Conservation (phyloP, 2,329 filamentous ascomycete species). For the Fusarium denticulatum region DNA sequence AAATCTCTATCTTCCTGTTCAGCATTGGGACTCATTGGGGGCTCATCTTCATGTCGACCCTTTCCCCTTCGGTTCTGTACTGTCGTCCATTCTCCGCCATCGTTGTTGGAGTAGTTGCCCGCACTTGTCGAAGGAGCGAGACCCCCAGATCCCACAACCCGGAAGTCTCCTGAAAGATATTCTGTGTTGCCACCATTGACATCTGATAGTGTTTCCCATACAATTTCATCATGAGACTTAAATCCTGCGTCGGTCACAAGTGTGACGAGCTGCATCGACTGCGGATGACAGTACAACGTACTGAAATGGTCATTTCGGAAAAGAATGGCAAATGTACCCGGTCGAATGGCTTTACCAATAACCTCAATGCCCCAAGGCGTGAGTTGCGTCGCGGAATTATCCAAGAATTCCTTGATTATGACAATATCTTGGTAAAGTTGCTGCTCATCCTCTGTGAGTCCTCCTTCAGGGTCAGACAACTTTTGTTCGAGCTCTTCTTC, state of each 20-base stretch:
- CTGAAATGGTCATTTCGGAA: slow-evolving; percentile 99
- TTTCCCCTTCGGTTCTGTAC: slow-evolving; percentile 54
- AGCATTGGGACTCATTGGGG: slow-evolving; percentile 54
- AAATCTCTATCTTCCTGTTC: slow-evolving; percentile 87
- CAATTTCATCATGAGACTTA: slow-evolving; percentile 85
- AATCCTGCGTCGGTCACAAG: slow-evolving; percentile 95
- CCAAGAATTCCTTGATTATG: slow-evolving; percentile 85
- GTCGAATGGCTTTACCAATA: slow-evolving; percentile 74
- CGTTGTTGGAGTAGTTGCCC: slow-evolving; percentile 28
- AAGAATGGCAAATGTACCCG: slow-evolving; percentile 86
- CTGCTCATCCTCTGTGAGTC: slow-evolving; percentile 78
- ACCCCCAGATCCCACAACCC: slow-evolving; percentile 72
- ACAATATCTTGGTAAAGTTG: slow-evolving; percentile 83
- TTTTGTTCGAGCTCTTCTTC: slow-evolving; percentile 91
- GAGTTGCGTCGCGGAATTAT: slow-evolving; percentile 83
- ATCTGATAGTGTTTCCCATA: slow-evolving; percentile 94
- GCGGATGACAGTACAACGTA: slow-evolving; percentile 88
- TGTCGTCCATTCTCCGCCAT: slow-evolving; percentile 63
- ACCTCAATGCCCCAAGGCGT: slow-evolving; percentile 83
- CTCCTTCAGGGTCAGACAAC: slow-evolving; percentile 57
- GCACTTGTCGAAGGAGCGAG: slow-evolving; percentile 28
- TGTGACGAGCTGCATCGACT: slow-evolving; percentile 78
- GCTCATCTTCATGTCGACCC: slow-evolving; percentile 37
- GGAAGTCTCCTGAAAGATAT: slow-evolving; percentile 91
- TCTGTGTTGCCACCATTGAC: slow-evolving; percentile 84